A percentile compares a stretch with the other conserved stretches of the same genome.
phyloP scores from a whole-genome alignment of 208 protist genomes.

The Trypanosoma congolense region DNA sequence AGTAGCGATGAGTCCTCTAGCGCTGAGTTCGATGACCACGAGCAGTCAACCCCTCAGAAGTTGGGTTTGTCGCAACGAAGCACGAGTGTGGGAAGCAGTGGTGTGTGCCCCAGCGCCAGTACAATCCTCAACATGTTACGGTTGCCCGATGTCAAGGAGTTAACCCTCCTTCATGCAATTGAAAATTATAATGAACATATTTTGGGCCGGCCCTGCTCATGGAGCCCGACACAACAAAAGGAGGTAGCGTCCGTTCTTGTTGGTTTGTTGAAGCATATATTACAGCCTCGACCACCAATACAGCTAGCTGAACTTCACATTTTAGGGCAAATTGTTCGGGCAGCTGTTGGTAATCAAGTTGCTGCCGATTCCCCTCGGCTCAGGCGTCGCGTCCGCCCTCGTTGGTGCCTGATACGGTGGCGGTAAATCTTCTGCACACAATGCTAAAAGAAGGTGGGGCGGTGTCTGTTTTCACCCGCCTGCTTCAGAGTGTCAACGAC shows the following conservation, averaged over 20 bases:
- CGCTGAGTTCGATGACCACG: background rate
- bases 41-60: background rate
- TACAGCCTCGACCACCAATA: conserved; percentile 65
- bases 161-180: conserved; percentile 63
- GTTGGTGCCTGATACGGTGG: conserved; percentile 27
- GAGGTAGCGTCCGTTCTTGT: conserved; percentile 47
- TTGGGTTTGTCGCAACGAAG: background rate
- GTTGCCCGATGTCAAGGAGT: conserved; percentile 76
- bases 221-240: conserved; percentile 17
- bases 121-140: conserved; percentile 59
- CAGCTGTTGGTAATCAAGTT: conserved; percentile 9
- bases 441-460: conserved; percentile 46
- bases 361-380: conserved; percentile 5
- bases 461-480: conserved; percentile 43
- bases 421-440: conserved; percentile 33
- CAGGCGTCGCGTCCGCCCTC: conserved; percentile 13
- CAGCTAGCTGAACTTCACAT: conserved; percentile 71
- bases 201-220: conserved; percentile 23
- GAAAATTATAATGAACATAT: conserved; percentile 60
- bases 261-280: conserved; percentile 57
- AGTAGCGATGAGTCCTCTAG: background rate
- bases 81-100: conserved; percentile 3
- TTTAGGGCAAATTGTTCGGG: conserved; percentile 57
- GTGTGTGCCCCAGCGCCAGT: conserved; percentile 26
- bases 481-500: conserved; percentile 90